Evolutionary conservation across 73 alveolate genomes (phyloP), one percentile per base, ranked within the genome.

Genomic region (Tetrahymena elliotti): DNA sequence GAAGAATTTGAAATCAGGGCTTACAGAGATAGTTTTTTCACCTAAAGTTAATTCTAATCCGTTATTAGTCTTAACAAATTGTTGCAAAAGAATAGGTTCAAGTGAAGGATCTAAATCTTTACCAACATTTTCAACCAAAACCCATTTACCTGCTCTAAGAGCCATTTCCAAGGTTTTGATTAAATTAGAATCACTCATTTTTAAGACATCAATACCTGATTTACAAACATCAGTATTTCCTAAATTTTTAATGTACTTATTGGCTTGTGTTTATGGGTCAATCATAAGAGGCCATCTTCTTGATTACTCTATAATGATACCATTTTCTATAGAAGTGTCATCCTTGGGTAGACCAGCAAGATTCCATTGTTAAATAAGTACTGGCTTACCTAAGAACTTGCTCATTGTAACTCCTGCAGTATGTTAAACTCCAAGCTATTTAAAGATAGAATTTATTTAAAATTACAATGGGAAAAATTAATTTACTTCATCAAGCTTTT

Each of bases 211-310:
- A 52, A 96, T 97, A n/a, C 98, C 98, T 20, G 98, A 53, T 84
- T 97, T 96, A 4, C 88, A 68, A 10, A 68, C 33, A n/a, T 68
- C 88, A 24, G 88, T 68, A 68, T 98, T 99, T 53, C 99, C 99
- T 93, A 99, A 97, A 83, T 98, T 97, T 98, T 99, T 99, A 96
- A 99, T 98, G 96, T 97, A 99, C 95, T 98, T 99, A 98, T 99
- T 99, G 36, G 99, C 99, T 97, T 99, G 98, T 24, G 98, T 53
- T 95, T 98, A 97, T 0, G 99, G 99, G 96, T 98, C 99, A 92
- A 98, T 98, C 99, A 98, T 98, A 40, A 98, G 97, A 39, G 99
- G 99, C 99, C 99, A 98, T 98, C 99, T 98, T 95, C 99, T 96
- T 10, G 99, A 97, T 93, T 97, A 97, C 93, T 97, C 98, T 96